Evolutionary conservation across 192 early-diverging fungal genomes (phyloP).

Genomic region (Pecoramyces ruminantium): DNA sequence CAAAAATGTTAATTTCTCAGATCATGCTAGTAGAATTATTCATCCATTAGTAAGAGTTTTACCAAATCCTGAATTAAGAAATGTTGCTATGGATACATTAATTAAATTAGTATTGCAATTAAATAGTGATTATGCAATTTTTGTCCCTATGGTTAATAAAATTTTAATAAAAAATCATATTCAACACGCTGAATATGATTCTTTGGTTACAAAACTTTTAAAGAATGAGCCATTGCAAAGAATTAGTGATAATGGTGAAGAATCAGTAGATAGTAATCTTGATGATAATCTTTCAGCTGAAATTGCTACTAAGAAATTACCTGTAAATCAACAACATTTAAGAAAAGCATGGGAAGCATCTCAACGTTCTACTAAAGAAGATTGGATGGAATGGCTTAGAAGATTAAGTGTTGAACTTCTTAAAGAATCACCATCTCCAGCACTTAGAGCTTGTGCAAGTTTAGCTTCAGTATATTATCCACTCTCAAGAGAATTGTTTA

Average conservation of each 20-base stretch:
- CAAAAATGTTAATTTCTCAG: constrained; percentile 58
- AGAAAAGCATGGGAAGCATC: constrained; percentile 77
- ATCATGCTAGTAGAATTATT: constrained; percentile 74
- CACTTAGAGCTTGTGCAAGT: constrained; percentile 73
- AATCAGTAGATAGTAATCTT: background rate
- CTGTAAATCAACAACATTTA: constrained; percentile 69
- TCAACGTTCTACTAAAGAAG: constrained; percentile 73
- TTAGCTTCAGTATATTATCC: constrained; percentile 65
- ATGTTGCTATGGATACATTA: constrained; percentile 60
- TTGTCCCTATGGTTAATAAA: constrained; percentile 73
- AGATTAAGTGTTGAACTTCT: constrained; percentile 77
- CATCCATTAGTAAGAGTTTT: constrained; percentile 67
- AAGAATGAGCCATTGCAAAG: constrained; percentile 59
- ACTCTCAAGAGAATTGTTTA: constrained; percentile 79
- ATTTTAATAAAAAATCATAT: constrained; percentile 44
- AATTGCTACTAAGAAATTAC: constrained; percentile 42
- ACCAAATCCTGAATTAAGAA: constrained; percentile 32
- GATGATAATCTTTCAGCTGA: constrained; percentile 42
- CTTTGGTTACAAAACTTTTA: constrained; percentile 51
- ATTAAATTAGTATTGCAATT: constrained; percentile 69
- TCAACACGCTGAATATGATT: constrained; percentile 52
- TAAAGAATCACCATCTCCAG: constrained; percentile 90
- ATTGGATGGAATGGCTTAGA: constrained; percentile 92
- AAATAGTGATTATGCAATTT: constrained; percentile 67
- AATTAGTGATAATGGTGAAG: constrained; percentile 7